Percentiles rank a stretch among this genome's conserved stretches.
phyloP scores from a whole-genome alignment of 1,139 yeast species.

The Protomyces arabidopsidicola region DNA sequence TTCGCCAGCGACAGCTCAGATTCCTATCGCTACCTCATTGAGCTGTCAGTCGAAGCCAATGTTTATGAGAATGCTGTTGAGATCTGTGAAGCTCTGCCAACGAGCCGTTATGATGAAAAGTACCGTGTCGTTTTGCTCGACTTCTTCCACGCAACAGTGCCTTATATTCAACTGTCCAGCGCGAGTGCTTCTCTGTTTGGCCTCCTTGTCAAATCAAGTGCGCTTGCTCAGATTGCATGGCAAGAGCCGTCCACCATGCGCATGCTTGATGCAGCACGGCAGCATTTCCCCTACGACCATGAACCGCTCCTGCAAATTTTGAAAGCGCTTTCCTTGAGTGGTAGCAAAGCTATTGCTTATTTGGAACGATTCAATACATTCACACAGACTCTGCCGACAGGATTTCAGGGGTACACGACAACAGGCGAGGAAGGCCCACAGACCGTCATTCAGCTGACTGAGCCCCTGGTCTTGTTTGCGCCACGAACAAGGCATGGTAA shows the following conservation, averaged over 20 bases:
- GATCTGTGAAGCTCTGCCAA: not conserved
- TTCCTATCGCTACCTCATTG: slow-evolving; percentile 17
- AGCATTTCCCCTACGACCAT: slow-evolving; percentile 21
- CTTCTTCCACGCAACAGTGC: slow-evolving; percentile 3
- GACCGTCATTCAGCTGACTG: slow-evolving; percentile 6
- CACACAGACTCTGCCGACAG: slow-evolving; percentile 26
- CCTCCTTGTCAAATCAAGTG: slow-evolving; percentile 1
- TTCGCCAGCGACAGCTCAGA: not conserved
- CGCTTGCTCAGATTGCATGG: slow-evolving; percentile 15
- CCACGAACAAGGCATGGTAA: not conserved
- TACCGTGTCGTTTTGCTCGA: slow-evolving; percentile 6
- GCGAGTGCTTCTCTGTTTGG: slow-evolving; percentile 2
- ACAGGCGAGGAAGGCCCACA: slow-evolving; percentile 14
- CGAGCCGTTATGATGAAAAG: not conserved
- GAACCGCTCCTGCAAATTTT: slow-evolving; percentile 1
- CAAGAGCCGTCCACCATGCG: not conserved
- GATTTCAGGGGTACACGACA: slow-evolving; percentile 12
- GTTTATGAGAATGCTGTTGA: not conserved
- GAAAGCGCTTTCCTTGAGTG: slow-evolving; percentile 2
- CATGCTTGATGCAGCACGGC: slow-evolving; percentile 16
- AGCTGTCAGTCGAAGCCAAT: slow-evolving; percentile 2
- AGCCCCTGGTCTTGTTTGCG: slow-evolving; percentile 8
- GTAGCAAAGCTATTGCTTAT: slow-evolving; percentile 5
- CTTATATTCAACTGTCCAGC: slow-evolving; percentile 2
- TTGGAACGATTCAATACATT: slow-evolving; percentile 12